Conservation (phyloP, 116 monocot genomes). For the Papilionanthe hybrid region DNA sequence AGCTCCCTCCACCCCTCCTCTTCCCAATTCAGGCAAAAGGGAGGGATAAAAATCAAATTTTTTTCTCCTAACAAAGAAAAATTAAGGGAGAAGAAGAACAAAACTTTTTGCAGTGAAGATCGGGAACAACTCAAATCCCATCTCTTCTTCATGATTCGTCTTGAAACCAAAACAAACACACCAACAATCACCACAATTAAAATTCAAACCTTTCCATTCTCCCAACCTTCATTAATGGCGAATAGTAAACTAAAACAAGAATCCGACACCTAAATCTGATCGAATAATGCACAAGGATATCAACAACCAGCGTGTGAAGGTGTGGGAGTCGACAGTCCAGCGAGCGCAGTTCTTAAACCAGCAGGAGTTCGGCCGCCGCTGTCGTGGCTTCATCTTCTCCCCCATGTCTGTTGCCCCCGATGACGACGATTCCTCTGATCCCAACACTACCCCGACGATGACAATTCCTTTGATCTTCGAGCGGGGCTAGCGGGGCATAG, state of each 20-base stretch:
- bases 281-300: conserved; percentile 33
- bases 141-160: not conserved
- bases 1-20: not conserved
- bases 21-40: not conserved
- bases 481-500: no score
- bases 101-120: not conserved
- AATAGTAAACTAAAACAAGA: not conserved
- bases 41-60: not conserved
- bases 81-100: not conserved
- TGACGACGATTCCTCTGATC: conserved; percentile 18
- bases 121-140: not conserved
- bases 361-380: conserved; percentile 21
- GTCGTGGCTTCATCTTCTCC: conserved; percentile 45
- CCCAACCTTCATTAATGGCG: not conserved
- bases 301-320: conserved; percentile 23
- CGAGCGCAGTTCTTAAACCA: conserved; percentile 38
- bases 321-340: conserved; percentile 45
- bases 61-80: conserved; percentile 1
- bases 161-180: not conserved
- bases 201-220: not conserved
- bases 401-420: conserved; percentile 55
- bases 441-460: not conserved
- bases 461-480: no score
- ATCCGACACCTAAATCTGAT: not conserved
- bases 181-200: not conserved